These are phyloP conservation scores for Cystobasidiopsis lactophilus DNA, from an alignment of 768 basidiomycete genomes.

Conservation along the genomic window DNA sequence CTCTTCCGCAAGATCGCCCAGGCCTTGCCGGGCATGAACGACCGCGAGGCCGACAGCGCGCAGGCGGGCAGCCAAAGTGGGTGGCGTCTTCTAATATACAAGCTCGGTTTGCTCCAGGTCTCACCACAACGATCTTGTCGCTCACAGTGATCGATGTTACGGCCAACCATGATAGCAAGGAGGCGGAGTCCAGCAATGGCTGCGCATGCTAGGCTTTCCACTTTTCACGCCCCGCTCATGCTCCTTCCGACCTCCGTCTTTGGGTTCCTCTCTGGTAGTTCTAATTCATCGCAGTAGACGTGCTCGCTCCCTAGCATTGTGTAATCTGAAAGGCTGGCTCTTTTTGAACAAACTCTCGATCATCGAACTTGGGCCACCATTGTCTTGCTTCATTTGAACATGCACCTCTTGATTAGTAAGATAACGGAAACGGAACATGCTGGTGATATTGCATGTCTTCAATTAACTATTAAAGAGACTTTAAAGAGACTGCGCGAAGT, in stretches of 20 bases:
- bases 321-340: no score
- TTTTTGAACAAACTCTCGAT: no score
- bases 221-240: neutral
- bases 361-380: no score
- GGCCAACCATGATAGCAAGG: slow-evolving; percentile 8
- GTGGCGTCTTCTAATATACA: slow-evolving; percentile 10
- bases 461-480: no score
- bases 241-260: neutral
- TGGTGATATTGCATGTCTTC: no score
- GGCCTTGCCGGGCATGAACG: slow-evolving; percentile 77
- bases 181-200: slow-evolving; percentile 13
- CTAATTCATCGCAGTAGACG: no score
- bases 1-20: slow-evolving; percentile 98
- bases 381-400: no score
- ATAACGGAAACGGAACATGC: no score
- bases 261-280: no score
- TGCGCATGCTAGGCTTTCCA: slow-evolving; percentile 21
- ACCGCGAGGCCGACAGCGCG: slow-evolving; percentile 37
- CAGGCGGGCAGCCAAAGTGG: slow-evolving; percentile 26
- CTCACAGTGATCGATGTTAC: slow-evolving; percentile 20
- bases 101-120: neutral
- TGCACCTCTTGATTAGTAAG: no score
- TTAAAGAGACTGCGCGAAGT: no score
- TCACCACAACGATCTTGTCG: neutral
- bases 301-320: no score